phyloP scores from a whole-genome alignment of 1,284 basidiomycete genomes.

The Stereum hirsutum region DNA sequence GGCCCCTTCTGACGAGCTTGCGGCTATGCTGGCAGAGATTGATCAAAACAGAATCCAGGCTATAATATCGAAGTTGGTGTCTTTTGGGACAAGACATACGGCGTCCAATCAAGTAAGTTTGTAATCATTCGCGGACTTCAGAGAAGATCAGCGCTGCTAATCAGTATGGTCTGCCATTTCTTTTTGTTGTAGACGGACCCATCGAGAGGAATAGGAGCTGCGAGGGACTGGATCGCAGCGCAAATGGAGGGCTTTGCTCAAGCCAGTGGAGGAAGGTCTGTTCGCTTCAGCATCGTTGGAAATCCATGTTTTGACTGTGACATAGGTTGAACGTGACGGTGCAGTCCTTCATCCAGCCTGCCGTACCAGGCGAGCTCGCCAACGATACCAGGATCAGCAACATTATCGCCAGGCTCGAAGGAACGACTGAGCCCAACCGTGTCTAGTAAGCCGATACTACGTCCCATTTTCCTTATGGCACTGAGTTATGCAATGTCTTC shows the following conservation, averaged over 20 bases:
- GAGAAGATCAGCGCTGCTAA: no score
- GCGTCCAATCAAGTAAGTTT: slow-evolving; percentile 29
- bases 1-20: slow-evolving; percentile 32
- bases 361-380: slow-evolving; percentile 24
- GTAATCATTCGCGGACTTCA: no score
- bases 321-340: slow-evolving; percentile 33
- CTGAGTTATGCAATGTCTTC: no score
- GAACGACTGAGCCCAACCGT: slow-evolving; percentile 36
- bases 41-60: slow-evolving; percentile 32
- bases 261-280: slow-evolving; percentile 26
- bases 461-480: not conserved
- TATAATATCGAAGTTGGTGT: slow-evolving; percentile 40
- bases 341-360: slow-evolving; percentile 34
- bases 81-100: slow-evolving; percentile 45
- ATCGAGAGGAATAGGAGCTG: slow-evolving; percentile 40
- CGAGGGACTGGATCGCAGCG: slow-evolving; percentile 43
- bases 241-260: slow-evolving; percentile 33
- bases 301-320: not conserved
- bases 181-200: slow-evolving; percentile 34
- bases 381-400: slow-evolving; percentile 37
- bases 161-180: not conserved
- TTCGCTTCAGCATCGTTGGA: not conserved
- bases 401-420: slow-evolving; percentile 38
- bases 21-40: slow-evolving; percentile 33
- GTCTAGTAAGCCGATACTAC: slow-evolving; percentile 37